These are phyloP conservation scores for Zygosaccharomyces pseudorouxii DNA, from an alignment of 805 yeast species.

Conservation along the genomic window DNA sequence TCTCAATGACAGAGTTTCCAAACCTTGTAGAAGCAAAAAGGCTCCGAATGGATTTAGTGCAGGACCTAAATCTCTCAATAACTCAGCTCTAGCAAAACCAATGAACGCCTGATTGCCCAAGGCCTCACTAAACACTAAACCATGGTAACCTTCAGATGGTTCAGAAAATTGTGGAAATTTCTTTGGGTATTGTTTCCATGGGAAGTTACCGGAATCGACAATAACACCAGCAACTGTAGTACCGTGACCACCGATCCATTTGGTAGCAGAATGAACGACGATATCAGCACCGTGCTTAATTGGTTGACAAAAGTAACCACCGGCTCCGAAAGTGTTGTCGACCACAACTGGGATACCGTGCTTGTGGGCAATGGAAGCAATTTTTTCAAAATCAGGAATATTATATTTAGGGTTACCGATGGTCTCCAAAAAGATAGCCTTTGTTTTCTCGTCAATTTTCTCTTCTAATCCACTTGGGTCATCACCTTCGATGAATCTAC, in stretches of 20 bases:
- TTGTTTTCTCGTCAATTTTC: slow-evolving; percentile 76
- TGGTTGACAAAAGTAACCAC: slow-evolving; percentile 83
- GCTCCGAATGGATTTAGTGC: slow-evolving; percentile 82
- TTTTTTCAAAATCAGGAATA: slow-evolving; percentile 82
- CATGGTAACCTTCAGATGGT: slow-evolving; percentile 94
- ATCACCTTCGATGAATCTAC: slow-evolving; percentile 82
- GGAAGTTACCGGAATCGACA: slow-evolving; percentile 88
- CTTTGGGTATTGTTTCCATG: slow-evolving; percentile 79
- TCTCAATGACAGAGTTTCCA: slow-evolving; percentile 89
- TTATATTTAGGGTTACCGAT: slow-evolving; percentile 92
- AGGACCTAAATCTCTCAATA: slow-evolving; percentile 90
- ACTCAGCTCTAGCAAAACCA: slow-evolving; percentile 74
- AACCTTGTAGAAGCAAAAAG: slow-evolving; percentile 82
- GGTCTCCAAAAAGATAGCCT: slow-evolving; percentile 83
- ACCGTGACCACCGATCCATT: slow-evolving; percentile 98
- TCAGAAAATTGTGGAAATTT: slow-evolving; percentile 87
- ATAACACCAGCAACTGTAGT: slow-evolving; percentile 90
- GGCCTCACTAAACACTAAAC: slow-evolving; percentile 74
- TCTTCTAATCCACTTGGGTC: slow-evolving; percentile 63
- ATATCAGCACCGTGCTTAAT: slow-evolving; percentile 88
- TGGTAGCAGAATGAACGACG: slow-evolving; percentile 90
- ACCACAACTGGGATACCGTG: slow-evolving; percentile 87
- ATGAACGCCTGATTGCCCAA: slow-evolving; percentile 77
- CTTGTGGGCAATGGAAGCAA: slow-evolving; percentile 73
- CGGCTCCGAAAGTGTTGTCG: slow-evolving; percentile 96